Evolutionary conservation across 1,139 yeast genomes (phyloP).

Genomic region (Suhomyces choctaworum): DNA sequence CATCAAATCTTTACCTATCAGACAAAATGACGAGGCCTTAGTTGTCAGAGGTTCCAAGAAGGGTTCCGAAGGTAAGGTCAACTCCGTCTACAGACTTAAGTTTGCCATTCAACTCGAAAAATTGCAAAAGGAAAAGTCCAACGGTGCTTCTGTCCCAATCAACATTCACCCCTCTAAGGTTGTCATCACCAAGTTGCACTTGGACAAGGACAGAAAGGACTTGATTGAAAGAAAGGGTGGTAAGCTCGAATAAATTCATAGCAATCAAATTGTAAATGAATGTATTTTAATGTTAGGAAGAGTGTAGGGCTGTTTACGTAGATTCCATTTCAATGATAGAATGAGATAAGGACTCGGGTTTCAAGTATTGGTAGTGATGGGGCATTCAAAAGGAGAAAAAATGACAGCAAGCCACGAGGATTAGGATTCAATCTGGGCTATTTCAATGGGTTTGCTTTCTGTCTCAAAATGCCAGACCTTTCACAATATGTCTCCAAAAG

Average conservation of each 20-base stretch:
- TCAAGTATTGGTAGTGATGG: too few relatives aligned
- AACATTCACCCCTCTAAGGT: constrained; percentile 99
- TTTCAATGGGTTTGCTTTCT: too few relatives aligned
- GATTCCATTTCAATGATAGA: too few relatives aligned
- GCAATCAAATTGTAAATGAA: constrained; percentile 22
- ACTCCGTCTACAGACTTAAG: constrained; percentile 99
- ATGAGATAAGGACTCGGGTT: too few relatives aligned
- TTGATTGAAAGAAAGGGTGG: constrained; percentile 94
- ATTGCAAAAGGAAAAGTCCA: constrained; percentile 96
- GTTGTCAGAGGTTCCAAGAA: constrained; percentile 99
- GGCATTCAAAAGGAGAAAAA: too few relatives aligned
- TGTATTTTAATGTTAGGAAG: constrained; percentile 15
- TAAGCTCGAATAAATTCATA: constrained; percentile 32
- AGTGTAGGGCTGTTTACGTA: not conserved
- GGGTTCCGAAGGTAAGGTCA: constrained; percentile 98
- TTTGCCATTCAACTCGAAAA: constrained; percentile 96
- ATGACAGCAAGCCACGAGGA: too few relatives aligned
- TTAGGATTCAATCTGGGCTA: too few relatives aligned
- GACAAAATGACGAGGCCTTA: constrained; percentile 95
- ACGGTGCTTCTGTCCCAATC: constrained; percentile 97
- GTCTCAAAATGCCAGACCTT: too few relatives aligned
- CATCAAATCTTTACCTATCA: constrained; percentile 94
- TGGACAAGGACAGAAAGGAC: constrained; percentile 99
- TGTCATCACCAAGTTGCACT: constrained; percentile 96
- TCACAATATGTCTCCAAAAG: too few relatives aligned